Base-by-base conservation (phyloP, 2,329 filamentous ascomycete species). In the Aspergillus carbonarius region DNA sequence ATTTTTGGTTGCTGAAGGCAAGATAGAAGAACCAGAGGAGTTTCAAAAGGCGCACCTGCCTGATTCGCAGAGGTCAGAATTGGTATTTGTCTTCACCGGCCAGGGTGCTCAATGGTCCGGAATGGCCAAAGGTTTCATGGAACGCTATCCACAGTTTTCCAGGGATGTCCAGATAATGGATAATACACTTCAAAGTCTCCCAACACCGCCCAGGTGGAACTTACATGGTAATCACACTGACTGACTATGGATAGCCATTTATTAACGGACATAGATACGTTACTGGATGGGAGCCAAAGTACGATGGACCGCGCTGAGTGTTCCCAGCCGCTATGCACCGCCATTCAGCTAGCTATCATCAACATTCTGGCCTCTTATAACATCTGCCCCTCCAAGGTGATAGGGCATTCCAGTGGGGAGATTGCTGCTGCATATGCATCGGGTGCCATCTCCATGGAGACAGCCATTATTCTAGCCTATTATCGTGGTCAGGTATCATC, bases 361-460 rank as follows among this genome's bases (percentile, higher is more conserved):
- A 66, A 74, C 18, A 51, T 76, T 2, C 65, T 75, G 1, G 20
- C 18, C 0, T 12, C 46, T 1, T 70, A 64, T 65, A 67, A 66
- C 1, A 58, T 76, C 5, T 20, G 27, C 0, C 68, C 72, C 9
- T 13, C 51, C 0, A 53, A 62, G 1, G 70, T 73, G 4, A 58
- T 75, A 0, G 74, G 74, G 0, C 73, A 77, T 54, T 74, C 72
- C 0, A 67, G 62, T 12, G 74, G 74, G 1, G 74, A 77, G 58
- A 75, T 77, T 37, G 72, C 66, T 1, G 72, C 73, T 1, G 73
- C 74, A 0, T 77, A 74, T 60, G 69, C 72, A 3, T 63, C 68
- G 0, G 66, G 69, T 1, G 64, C 65, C 2, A 63, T 70, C 6
- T 55, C 63, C 0, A 57, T 59, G 12, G 37, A 50, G 13, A 47